phyloP scores from a whole-genome alignment of 2,329 filamentous ascomycete genomes.

The Cordyceps javanica region DNA sequence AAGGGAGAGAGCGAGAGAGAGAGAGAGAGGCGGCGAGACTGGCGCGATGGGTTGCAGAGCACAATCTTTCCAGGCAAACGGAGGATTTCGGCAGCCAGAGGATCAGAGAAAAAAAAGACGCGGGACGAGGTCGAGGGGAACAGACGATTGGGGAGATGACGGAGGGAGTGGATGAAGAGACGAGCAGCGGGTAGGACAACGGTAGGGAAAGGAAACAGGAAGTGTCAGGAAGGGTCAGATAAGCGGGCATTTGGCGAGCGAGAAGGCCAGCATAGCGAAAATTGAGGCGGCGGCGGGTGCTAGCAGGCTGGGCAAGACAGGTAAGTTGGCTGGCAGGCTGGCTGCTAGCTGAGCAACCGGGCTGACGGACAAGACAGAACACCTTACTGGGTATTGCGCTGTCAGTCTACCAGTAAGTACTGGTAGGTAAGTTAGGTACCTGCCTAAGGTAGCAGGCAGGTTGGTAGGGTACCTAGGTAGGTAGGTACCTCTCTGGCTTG shows the following conservation, averaged over 20 bases:
- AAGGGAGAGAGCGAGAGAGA: too few relatives aligned
- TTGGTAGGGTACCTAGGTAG: too few relatives aligned
- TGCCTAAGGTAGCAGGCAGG: too few relatives aligned
- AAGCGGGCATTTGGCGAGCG: conserved; percentile 4
- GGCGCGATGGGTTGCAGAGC: conserved; percentile 1
- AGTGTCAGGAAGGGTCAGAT: too few relatives aligned
- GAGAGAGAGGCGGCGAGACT: neutral
- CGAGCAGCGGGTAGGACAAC: neutral
- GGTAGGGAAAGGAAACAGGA: too few relatives aligned
- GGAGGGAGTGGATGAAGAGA: conserved; percentile 2
- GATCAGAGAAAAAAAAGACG: neutral
- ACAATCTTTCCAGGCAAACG: neutral
- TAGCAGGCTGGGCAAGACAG: neutral
- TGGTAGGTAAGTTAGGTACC: too few relatives aligned
- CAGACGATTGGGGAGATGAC: neutral
- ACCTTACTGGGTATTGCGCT: too few relatives aligned
- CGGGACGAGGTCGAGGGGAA: neutral
- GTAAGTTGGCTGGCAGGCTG: neutral
- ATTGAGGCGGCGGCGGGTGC: neutral
- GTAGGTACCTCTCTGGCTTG: too few relatives aligned
- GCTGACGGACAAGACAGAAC: too few relatives aligned
- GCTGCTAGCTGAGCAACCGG: neutral
- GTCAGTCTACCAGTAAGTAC: too few relatives aligned
- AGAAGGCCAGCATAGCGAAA: conserved; percentile 9
- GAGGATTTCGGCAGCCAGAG: neutral